Evolutionary conservation across 2,329 filamentous ascomycete species (phyloP), one percentile per base, ranked within the genome.

Genomic region (Diplocarpon rosae): DNA sequence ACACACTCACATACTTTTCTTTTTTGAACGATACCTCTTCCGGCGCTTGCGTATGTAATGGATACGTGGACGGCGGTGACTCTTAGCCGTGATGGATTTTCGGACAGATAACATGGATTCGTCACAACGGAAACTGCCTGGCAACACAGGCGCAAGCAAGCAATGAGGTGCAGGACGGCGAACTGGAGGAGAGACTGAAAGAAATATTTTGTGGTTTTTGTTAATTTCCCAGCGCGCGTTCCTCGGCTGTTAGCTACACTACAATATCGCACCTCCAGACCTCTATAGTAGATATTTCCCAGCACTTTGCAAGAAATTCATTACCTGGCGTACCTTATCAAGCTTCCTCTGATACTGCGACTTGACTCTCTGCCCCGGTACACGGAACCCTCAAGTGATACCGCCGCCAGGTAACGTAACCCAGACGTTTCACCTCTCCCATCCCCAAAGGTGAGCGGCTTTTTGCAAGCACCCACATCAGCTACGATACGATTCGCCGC

Each of bases 1-100:
- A 41, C 14, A 41, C 14, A 33, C 24, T 52, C 48, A 45, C 46
- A 32, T 50, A 48, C 49, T 24, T 56, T 51, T 45, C 45, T 40
- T 32, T 52, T 52, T 55, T 39, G 52, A 53, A 55, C 51, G 53
- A 56, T 56, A 56, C 48, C 48, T 53, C 50, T 54, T 56, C 48
- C 53, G 51, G 45, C 46, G 45, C 15, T 3, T 5, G 33, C 15
- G 33, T 37, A 48, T 46, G 39, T 52, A 53, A 56, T 52, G 49
- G 41, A 31, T 42, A 53, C 42, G 52, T 52, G 55, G 50, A 54
- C 46, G 43, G 47, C 45, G 51, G 45, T 37, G 43, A 44, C 44
- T 32, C 33, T 46, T 50, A 47, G 44, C 38, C 41, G 50, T 40
- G 45, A 46, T 46, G 30, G 24, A 47, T 39, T 36, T 32, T 32